A percentile compares a stretch with the other conserved stretches of the same genome.
Evolutionary conservation across 2,329 filamentous ascomycete genomes (phyloP).

Genomic region (Clathrospora elynae): DNA sequence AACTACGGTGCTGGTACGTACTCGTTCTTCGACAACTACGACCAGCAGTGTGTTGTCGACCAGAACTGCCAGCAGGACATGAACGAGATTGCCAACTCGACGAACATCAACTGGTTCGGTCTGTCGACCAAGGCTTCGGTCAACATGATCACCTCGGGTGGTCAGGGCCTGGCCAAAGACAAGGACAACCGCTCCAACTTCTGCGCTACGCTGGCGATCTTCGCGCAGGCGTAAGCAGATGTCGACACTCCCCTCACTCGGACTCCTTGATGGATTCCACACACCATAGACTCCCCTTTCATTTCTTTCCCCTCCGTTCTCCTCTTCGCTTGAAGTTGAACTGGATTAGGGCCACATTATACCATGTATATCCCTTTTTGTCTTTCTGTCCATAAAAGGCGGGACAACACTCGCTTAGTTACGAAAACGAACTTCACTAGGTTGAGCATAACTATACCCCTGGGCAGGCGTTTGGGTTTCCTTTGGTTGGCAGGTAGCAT

Average conservation of each 20-base stretch:
- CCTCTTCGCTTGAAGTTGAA: constrained; percentile 1
- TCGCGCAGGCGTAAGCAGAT: constrained; percentile 32
- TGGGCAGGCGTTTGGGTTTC: constrained; percentile 15
- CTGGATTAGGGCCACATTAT: constrained; percentile 18
- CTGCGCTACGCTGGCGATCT: constrained; percentile 54
- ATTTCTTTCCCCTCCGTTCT: constrained; percentile 23
- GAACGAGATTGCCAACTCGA: constrained; percentile 51
- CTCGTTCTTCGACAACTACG: constrained; percentile 65
- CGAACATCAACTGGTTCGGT: constrained; percentile 54
- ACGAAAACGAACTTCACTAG: constrained; percentile 8
- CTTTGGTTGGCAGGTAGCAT: constrained; percentile 4
- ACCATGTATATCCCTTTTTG: constrained; percentile 30
- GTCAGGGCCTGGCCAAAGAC: constrained; percentile 47
- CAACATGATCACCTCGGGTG: constrained; percentile 54
- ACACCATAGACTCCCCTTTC: constrained; percentile 16
- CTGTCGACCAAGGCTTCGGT: constrained; percentile 56
- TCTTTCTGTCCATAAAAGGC: constrained; percentile 20
- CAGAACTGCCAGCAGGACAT: constrained; percentile 60
- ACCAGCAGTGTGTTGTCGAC: constrained; percentile 53
- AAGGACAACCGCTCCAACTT: constrained; percentile 56
- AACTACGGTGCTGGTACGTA: constrained; percentile 59
- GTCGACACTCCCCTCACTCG: not conserved
- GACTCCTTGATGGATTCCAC: constrained; percentile 16
- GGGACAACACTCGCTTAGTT: constrained; percentile 22
- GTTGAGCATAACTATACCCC: constrained; percentile 23